Conservation (phyloP, 139 green algal genomes). For the Coelastrella sp. region DNA sequence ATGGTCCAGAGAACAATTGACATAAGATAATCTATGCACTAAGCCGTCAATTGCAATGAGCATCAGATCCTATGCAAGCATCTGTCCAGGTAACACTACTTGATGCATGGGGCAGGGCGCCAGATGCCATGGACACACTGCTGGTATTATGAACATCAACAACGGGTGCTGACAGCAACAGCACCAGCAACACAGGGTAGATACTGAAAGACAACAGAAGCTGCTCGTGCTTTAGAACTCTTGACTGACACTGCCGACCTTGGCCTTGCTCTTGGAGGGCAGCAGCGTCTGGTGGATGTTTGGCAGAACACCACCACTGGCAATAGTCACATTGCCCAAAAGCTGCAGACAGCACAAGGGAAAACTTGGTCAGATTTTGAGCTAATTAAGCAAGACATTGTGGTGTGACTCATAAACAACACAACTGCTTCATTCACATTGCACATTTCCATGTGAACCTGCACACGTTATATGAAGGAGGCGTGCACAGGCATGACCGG, state of each 20-base stretch:
- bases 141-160: too few relatives aligned
- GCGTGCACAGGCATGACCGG: too few relatives aligned
- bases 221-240: constrained; percentile 49
- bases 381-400: neutral
- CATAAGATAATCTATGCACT: too few relatives aligned
- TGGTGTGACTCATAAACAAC: neutral
- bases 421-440: neutral
- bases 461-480: too few relatives aligned
- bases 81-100: too few relatives aligned
- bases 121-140: too few relatives aligned
- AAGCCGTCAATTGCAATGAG: too few relatives aligned
- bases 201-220: neutral
- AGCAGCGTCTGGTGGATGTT: constrained; percentile 47
- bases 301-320: constrained; percentile 37
- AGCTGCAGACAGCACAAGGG: neutral
- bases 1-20: too few relatives aligned
- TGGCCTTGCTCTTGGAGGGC: constrained; percentile 39
- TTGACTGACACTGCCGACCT: constrained; percentile 44
- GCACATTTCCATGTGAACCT: neutral
- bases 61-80: neutral
- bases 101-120: too few relatives aligned
- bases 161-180: neutral
- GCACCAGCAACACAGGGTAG: neutral
- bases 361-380: too few relatives aligned
- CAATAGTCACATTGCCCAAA: constrained; percentile 1